A percentile compares a stretch with the other conserved stretches of the same genome.
These are phyloP conservation scores for Podila horticola DNA, from an alignment of 192 early-diverging fungal species.

Conservation along the genomic window DNA sequence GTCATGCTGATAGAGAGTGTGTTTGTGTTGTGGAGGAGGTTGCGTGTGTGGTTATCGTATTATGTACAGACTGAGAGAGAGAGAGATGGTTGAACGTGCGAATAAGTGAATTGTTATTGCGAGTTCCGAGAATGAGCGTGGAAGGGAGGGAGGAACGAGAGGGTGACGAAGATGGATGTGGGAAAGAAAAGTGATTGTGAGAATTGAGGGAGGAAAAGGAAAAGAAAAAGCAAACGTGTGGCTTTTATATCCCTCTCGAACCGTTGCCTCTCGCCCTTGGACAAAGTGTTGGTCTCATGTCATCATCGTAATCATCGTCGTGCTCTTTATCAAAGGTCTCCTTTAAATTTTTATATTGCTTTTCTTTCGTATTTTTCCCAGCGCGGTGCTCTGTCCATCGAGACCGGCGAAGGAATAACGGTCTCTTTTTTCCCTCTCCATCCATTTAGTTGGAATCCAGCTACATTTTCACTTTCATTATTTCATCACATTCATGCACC, in stretches of 20 bases:
- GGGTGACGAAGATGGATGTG: background rate
- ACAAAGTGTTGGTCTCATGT: background rate
- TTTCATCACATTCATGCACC: too few relatives aligned
- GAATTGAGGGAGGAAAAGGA: background rate
- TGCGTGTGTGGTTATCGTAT: background rate
- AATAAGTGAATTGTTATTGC: constrained; percentile 2
- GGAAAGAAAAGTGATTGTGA: background rate
- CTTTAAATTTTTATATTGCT: too few relatives aligned
- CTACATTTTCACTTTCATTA: too few relatives aligned
- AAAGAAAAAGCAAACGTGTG: background rate
- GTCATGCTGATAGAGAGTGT: constrained; percentile 1
- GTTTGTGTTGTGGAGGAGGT: background rate
- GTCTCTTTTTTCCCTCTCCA: too few relatives aligned
- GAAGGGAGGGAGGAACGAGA: background rate
- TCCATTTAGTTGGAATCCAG: too few relatives aligned
- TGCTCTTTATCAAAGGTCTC: too few relatives aligned
- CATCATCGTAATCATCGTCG: background rate
- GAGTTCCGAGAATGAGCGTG: background rate
- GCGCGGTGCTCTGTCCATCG: too few relatives aligned
- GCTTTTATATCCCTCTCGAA: background rate
- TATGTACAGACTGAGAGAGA: background rate
- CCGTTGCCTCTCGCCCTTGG: too few relatives aligned
- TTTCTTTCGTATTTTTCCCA: too few relatives aligned
- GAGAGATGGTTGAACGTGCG: background rate
- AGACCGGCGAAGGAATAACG: too few relatives aligned